Conservation (phyloP, 345 rosid species). For the Salix purpurea region DNA sequence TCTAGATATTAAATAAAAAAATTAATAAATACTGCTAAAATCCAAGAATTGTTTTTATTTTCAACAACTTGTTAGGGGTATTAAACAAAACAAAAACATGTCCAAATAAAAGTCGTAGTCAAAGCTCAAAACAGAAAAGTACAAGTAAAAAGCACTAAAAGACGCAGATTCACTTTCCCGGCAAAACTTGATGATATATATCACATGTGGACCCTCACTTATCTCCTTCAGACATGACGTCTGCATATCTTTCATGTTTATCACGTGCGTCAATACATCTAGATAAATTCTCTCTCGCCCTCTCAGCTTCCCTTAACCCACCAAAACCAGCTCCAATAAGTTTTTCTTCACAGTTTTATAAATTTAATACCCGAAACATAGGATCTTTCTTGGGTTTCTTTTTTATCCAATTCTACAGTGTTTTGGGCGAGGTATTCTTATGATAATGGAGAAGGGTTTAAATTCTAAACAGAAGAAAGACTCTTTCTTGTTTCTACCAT, state of each 20-base stretch:
- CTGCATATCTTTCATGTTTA: neutral
- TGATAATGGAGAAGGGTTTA: neutral
- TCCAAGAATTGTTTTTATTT: too few species aligned
- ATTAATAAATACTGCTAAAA: too few species aligned
- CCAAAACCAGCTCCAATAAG: neutral
- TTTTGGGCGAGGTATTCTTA: neutral
- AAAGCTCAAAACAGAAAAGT: neutral
- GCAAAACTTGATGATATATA: neutral
- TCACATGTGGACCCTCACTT: neutral
- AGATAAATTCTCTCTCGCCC: neutral
- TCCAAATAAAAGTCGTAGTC: too few species aligned
- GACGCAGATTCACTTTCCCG: slow-evolving; percentile 1
- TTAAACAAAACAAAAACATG: too few species aligned
- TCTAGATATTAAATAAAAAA: too few species aligned
- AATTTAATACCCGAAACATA: neutral
- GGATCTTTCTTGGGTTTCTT: too few species aligned
- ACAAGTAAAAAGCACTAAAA: neutral
- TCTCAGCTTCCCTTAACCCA: neutral
- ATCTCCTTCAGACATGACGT: neutral
- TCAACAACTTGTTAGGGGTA: too few species aligned
- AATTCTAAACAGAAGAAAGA: neutral
- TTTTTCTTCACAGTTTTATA: neutral
- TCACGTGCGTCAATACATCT: neutral
- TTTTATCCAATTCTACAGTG: too few species aligned
- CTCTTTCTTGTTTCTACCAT: neutral